Conservation (phyloP, 2,329 filamentous ascomycete genomes). For the Dothistroma septosporum region DNA sequence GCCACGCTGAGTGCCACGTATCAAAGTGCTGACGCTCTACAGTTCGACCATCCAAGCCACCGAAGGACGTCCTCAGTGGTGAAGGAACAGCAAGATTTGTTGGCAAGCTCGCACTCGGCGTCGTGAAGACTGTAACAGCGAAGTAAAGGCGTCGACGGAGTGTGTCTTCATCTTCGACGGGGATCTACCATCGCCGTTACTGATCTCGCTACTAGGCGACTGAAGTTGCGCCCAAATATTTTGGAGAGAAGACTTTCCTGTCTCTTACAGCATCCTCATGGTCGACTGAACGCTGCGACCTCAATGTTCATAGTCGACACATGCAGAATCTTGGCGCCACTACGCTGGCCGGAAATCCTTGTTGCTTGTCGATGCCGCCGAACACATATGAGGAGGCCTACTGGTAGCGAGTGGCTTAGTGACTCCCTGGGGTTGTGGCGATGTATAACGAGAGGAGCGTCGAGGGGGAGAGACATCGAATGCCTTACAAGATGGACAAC, state of each 20-base stretch:
- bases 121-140: slow-evolving; percentile 2
- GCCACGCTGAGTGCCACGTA: not conserved
- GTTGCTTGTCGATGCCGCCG: not conserved
- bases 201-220: not conserved
- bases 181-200: not conserved
- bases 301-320: not conserved
- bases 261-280: not conserved
- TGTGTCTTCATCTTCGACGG: not conserved
- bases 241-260: not conserved
- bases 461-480: not conserved
- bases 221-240: not conserved
- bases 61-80: not conserved
- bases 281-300: not conserved
- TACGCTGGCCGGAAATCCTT: not conserved
- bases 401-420: not conserved
- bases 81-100: not conserved
- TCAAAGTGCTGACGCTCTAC: not conserved
- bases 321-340: not conserved
- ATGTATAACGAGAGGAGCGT: not conserved
- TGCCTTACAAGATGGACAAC: not conserved
- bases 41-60: not conserved
- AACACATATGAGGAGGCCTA: not conserved
- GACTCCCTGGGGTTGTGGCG: not conserved
- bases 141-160: not conserved
- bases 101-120: slow-evolving; percentile 8